A percentile compares a stretch with the other conserved stretches of the same genome.
These are phyloP conservation scores for Pinus albicaulis DNA, from an alignment of 75 land plant genomes.

Conservation along the genomic window DNA sequence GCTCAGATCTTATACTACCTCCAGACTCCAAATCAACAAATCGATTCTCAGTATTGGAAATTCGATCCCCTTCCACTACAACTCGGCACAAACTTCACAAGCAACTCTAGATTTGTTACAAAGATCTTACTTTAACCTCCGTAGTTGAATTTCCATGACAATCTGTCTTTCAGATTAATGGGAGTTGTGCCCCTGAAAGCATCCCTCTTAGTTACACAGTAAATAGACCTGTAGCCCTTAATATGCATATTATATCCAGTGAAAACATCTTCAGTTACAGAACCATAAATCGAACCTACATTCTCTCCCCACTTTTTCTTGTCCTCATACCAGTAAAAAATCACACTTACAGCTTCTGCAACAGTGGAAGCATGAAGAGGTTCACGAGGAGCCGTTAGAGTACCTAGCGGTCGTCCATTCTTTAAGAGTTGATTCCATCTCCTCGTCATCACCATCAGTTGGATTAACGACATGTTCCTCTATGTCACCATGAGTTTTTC, in stretches of 20 bases:
- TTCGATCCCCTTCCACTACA: too few relatives aligned
- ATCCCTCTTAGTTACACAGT: slow-evolving; percentile 67
- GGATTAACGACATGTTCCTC: slow-evolving; percentile 40
- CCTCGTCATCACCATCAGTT: slow-evolving; percentile 38
- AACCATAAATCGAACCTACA: slow-evolving; percentile 77
- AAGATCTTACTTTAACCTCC: too few relatives aligned
- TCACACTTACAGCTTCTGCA: slow-evolving; percentile 50
- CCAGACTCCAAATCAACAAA: too few relatives aligned
- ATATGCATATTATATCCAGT: slow-evolving; percentile 82
- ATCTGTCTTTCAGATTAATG: slow-evolving; percentile 79
- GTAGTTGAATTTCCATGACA: too few relatives aligned
- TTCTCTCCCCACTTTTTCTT: slow-evolving; percentile 77
- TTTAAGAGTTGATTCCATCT: not conserved
- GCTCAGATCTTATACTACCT: too few relatives aligned
- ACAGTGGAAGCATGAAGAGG: slow-evolving; percentile 35
- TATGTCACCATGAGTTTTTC: slow-evolving; percentile 16
- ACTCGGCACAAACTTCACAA: too few relatives aligned
- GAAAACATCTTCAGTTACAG: slow-evolving; percentile 67
- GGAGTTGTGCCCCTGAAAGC: slow-evolving; percentile 73
- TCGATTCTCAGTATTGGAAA: too few relatives aligned
- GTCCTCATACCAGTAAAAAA: slow-evolving; percentile 81
- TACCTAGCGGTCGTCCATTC: slow-evolving; percentile 39
- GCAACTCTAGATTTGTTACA: too few relatives aligned
- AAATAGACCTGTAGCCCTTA: slow-evolving; percentile 72
- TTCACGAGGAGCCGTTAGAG: slow-evolving; percentile 24